Conservation (phyloP, 768 basidiomycete species). For the Boletus patriciae region DNA sequence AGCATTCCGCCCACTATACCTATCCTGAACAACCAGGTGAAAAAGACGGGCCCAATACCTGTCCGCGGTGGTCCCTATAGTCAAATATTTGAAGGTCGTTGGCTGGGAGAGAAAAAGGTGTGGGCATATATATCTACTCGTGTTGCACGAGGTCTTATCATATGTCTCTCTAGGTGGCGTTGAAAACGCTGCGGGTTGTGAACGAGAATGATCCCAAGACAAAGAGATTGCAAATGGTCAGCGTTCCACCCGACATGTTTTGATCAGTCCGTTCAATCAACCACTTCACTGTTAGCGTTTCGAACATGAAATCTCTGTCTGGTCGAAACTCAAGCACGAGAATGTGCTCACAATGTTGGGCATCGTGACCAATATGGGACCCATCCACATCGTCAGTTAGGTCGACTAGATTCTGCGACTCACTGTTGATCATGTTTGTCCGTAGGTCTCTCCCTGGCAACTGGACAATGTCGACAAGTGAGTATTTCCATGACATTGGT, state of each 20-base stretch:
- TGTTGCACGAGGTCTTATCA: not conserved
- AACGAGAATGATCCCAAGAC: slow-evolving; percentile 44
- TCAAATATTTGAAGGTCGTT: slow-evolving; percentile 53
- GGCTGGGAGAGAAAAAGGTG: slow-evolving; percentile 56
- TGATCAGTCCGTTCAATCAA: not conserved
- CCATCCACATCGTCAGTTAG: slow-evolving; percentile 47
- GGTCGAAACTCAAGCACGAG: slow-evolving; percentile 51
- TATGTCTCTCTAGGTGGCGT: slow-evolving; percentile 45
- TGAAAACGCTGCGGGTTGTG: slow-evolving; percentile 53
- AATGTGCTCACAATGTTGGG: slow-evolving; percentile 52
- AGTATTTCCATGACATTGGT: slow-evolving; percentile 8
- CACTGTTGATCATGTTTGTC: not conserved
- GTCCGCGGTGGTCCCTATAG: slow-evolving; percentile 54
- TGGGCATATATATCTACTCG: not conserved
- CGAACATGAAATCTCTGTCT: slow-evolving; percentile 54
- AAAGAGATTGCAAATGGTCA: slow-evolving; percentile 39
- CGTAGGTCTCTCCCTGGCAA: slow-evolving; percentile 64
- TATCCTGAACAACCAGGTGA: slow-evolving; percentile 53
- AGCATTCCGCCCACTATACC: slow-evolving; percentile 55
- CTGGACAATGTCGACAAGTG: slow-evolving; percentile 55
- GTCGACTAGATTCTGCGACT: not conserved
- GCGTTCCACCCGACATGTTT: not conserved
- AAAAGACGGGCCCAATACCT: slow-evolving; percentile 34
- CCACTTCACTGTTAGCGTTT: slow-evolving; percentile 43
- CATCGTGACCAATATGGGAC: slow-evolving; percentile 53